Percentiles rank a stretch among this genome's conserved stretches.
Evolutionary conservation across 225 moss, liverwort and hornwort species (phyloP).

Genomic region (Marchantia polymorpha): DNA sequence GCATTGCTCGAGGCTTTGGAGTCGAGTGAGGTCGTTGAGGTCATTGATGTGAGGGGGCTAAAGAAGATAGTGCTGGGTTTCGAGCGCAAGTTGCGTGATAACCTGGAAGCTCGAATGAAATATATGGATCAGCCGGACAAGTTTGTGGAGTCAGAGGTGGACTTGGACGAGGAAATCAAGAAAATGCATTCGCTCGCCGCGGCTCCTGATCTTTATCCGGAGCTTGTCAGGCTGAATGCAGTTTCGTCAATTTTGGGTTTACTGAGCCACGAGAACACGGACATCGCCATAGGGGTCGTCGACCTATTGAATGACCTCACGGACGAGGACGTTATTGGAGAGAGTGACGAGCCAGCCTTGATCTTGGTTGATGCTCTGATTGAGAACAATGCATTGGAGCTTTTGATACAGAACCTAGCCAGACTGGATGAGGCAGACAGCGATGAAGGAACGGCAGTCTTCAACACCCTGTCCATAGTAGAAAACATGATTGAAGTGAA

Average conservation of each 20-base stretch:
- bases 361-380: slow-evolving; percentile 75
- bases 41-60: slow-evolving; percentile 78
- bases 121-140: slow-evolving; percentile 90
- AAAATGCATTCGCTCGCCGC: slow-evolving; percentile 88
- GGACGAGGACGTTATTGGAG: slow-evolving; percentile 89
- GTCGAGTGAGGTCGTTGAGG: slow-evolving; percentile 55
- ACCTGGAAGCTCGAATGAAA: slow-evolving; percentile 95
- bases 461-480: slow-evolving; percentile 77
- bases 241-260: slow-evolving; percentile 79
- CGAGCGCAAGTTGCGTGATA: slow-evolving; percentile 84
- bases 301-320: slow-evolving; percentile 89
- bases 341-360: slow-evolving; percentile 87
- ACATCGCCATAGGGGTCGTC: slow-evolving; percentile 84
- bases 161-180: slow-evolving; percentile 87
- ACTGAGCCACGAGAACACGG: slow-evolving; percentile 91
- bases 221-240: slow-evolving; percentile 82
- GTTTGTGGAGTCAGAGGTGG: slow-evolving; percentile 94
- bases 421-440: slow-evolving; percentile 83
- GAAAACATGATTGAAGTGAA: slow-evolving; percentile 99
- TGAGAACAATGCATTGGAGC: slow-evolving; percentile 86
- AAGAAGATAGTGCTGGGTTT: slow-evolving; percentile 90
- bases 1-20: slow-evolving; percentile 64
- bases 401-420: slow-evolving; percentile 79
- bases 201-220: slow-evolving; percentile 86
- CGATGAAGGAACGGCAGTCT: slow-evolving; percentile 88